These are phyloP conservation scores for Cryptococcus sp. DNA, from an alignment of 1,284 basidiomycete genomes.

Conservation along the genomic window DNA sequence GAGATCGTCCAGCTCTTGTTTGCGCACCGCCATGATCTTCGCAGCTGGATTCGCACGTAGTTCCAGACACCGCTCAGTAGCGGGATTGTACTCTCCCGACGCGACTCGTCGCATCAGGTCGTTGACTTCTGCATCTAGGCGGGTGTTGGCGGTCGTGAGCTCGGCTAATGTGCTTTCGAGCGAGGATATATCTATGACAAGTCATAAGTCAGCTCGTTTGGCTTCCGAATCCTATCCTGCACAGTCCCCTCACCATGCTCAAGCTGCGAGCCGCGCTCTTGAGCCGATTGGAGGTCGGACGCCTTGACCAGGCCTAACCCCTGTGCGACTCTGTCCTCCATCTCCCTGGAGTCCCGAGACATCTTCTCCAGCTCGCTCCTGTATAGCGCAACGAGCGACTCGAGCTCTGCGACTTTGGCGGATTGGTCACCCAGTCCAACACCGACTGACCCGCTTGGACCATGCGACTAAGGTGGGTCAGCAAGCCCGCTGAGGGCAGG, in stretches of 20 bases:
- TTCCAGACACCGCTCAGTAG: conserved; percentile 54
- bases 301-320: conserved; percentile 44
- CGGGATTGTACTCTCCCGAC: conserved; percentile 58
- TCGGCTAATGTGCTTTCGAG: conserved; percentile 40
- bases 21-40: conserved; percentile 55
- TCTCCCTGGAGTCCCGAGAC: conserved; percentile 37
- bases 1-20: conserved; percentile 55
- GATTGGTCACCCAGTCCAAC: conserved; percentile 19
- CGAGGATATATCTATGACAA: conserved; percentile 28
- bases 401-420: conserved; percentile 29
- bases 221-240: not conserved
- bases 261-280: conserved; percentile 23
- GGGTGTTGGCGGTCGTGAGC: conserved; percentile 52
- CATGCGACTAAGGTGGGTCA: not conserved
- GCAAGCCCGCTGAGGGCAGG: conserved; percentile 2
- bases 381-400: conserved; percentile 37
- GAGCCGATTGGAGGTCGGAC: conserved; percentile 28
- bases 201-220: conserved; percentile 5
- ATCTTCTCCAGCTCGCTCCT: conserved; percentile 36
- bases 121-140: conserved; percentile 55
- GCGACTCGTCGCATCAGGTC: conserved; percentile 55
- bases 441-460: conserved; percentile 14
- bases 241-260: conserved; percentile 26
- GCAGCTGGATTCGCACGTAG: conserved; percentile 56
- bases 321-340: conserved; percentile 35